phyloP scores from a whole-genome alignment of 805 yeast species.

The Huiozyma sinensis region DNA sequence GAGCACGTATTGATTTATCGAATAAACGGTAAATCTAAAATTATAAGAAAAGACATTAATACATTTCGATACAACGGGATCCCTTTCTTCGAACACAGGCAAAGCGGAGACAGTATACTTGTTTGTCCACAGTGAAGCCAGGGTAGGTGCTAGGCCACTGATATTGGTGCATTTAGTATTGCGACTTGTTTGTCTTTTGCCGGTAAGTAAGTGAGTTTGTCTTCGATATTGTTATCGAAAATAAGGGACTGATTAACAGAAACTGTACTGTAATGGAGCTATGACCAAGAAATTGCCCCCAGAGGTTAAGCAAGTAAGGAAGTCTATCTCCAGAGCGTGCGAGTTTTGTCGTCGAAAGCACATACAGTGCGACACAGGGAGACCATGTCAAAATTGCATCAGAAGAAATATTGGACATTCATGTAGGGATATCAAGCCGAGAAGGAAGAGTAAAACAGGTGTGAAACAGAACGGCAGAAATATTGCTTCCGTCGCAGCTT shows the following conservation, averaged over 20 bases:
- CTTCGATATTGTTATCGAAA: background rate
- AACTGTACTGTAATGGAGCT: background rate
- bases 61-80: too few species aligned
- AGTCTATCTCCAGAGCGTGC: constrained; percentile 62
- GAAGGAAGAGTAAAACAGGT: background rate
- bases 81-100: too few species aligned
- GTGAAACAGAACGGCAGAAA: background rate
- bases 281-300: constrained; percentile 21
- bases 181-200: too few species aligned
- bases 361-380: constrained; percentile 51
- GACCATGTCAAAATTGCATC: constrained; percentile 65
- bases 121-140: too few species aligned
- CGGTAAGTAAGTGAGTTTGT: too few species aligned
- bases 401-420: constrained; percentile 46
- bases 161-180: too few species aligned
- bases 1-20: too few species aligned
- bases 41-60: too few species aligned
- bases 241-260: background rate
- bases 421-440: constrained; percentile 38
- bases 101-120: too few species aligned
- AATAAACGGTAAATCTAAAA: too few species aligned
- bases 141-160: too few species aligned
- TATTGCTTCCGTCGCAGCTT: too few species aligned
- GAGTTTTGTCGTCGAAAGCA: constrained; percentile 64
- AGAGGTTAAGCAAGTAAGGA: constrained; percentile 43